Conservation (phyloP, 2,329 filamentous ascomycete genomes). For the Colletotrichum sp. region DNA sequence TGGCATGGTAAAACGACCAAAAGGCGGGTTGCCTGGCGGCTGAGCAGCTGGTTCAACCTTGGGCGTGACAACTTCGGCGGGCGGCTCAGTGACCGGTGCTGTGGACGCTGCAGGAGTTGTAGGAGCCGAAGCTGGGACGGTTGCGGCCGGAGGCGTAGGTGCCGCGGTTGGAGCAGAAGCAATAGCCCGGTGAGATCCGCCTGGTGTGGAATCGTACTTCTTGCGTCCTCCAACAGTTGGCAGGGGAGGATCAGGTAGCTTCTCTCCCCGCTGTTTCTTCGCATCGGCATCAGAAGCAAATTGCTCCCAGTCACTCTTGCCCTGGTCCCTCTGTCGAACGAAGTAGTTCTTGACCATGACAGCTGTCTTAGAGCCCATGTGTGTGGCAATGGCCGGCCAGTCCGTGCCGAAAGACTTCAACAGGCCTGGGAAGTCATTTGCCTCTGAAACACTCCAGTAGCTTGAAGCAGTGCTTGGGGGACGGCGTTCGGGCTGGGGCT, state of each 20-base stretch:
- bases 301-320: conserved; percentile 62
- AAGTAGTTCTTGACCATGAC: conserved; percentile 84
- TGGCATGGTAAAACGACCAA: conserved; percentile 48
- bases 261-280: conserved; percentile 60
- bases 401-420: conserved; percentile 80
- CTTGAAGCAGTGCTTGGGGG: conserved; percentile 69
- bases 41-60: conserved; percentile 48
- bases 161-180: conserved; percentile 40
- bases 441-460: conserved; percentile 87
- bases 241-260: conserved; percentile 63
- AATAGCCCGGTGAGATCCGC: conserved; percentile 42
- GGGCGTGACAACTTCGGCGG: conserved; percentile 46
- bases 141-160: conserved; percentile 23
- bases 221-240: conserved; percentile 56
- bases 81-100: conserved; percentile 38
- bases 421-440: conserved; percentile 75
- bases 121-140: conserved; percentile 36
- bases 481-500: conserved; percentile 53
- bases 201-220: conserved; percentile 51
- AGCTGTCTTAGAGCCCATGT: conserved; percentile 84
- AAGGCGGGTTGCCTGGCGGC: conserved; percentile 38
- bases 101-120: conserved; percentile 39
- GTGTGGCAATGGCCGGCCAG: conserved; percentile 74
- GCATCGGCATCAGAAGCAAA: conserved; percentile 65
- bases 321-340: conserved; percentile 64